Percentiles rank a stretch among this genome's conserved stretches.
Evolutionary conservation across 2,329 filamentous ascomycete species (phyloP).

Genomic region (Cytospora paraplurivora): DNA sequence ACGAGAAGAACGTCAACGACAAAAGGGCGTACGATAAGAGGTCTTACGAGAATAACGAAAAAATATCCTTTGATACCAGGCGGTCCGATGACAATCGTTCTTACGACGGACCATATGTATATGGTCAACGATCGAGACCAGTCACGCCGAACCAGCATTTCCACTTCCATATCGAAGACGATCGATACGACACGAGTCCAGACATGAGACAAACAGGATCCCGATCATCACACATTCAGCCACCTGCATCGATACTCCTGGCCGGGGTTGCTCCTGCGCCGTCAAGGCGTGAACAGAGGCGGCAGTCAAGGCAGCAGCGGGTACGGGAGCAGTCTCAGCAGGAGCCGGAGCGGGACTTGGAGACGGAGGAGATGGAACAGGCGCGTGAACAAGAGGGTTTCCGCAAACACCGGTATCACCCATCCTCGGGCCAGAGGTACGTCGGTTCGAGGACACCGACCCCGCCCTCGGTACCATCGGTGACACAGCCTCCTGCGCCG

Average conservation of each 20-base stretch:
- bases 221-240: neutral
- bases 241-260: neutral
- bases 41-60: conserved; percentile 24
- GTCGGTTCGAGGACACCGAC: conserved; percentile 13
- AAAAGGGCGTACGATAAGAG: conserved; percentile 22
- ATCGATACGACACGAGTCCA: neutral
- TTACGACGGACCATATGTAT: conserved; percentile 10
- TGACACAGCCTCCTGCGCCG: conserved; percentile 2
- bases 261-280: conserved; percentile 2
- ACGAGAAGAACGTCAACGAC: conserved; percentile 24
- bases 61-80: conserved; percentile 21
- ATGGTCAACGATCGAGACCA: conserved; percentile 8
- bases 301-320: conserved; percentile 4
- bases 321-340: neutral
- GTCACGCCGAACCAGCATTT: conserved; percentile 21
- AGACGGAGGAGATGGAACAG: conserved; percentile 24
- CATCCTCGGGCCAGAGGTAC: conserved; percentile 21
- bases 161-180: conserved; percentile 17
- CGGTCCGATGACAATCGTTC: conserved; percentile 24
- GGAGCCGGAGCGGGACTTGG: conserved; percentile 12
- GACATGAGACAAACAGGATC: neutral
- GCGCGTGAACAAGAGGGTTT: conserved; percentile 15
- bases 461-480: conserved; percentile 12
- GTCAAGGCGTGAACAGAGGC: conserved; percentile 20
- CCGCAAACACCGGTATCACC: conserved; percentile 24